Conservation (phyloP, 2,329 filamentous ascomycete species). For the Arthroderma sp. region DNA sequence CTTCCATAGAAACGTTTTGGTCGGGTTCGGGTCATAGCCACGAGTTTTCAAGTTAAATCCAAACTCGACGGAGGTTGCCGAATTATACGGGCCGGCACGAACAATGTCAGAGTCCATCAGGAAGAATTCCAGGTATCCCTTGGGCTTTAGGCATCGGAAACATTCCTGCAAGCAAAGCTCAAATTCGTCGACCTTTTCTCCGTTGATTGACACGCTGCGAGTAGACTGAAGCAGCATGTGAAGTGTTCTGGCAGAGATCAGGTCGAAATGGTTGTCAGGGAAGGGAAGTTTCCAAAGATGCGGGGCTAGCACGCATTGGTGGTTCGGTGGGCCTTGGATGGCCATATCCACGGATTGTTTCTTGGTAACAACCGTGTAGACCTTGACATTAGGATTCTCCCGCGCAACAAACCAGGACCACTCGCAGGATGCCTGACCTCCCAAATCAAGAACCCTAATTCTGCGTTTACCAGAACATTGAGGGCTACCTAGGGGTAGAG, state of each 20-base stretch:
- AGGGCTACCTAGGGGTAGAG: constrained; percentile 16
- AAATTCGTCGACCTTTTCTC: constrained; percentile 70
- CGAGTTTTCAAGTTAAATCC: constrained; percentile 77
- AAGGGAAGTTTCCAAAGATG: constrained; percentile 75
- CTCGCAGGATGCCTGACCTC: constrained; percentile 71
- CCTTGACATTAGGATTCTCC: constrained; percentile 70
- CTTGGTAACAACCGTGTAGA: constrained; percentile 78
- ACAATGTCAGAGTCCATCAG: constrained; percentile 84
- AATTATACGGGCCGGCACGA: constrained; percentile 65
- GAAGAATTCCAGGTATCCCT: constrained; percentile 82
- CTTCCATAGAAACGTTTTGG: constrained; percentile 65
- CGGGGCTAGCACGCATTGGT: constrained; percentile 68
- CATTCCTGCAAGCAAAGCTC: constrained; percentile 75
- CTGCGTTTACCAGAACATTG: constrained; percentile 32
- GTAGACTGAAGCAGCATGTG: constrained; percentile 66
- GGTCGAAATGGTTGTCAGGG: constrained; percentile 72
- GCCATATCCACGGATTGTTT: constrained; percentile 60
- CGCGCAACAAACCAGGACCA: constrained; percentile 93
- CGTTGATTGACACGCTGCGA: constrained; percentile 42
- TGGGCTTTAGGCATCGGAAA: constrained; percentile 81
- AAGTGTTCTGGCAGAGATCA: constrained; percentile 78
- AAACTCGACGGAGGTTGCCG: constrained; percentile 82
- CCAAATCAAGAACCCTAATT: constrained; percentile 68
- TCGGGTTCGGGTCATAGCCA: constrained; percentile 77
- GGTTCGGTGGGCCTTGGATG: constrained; percentile 74